Evolutionary conservation across 345 rosid species (phyloP).

Genomic region (Draba incana): DNA sequence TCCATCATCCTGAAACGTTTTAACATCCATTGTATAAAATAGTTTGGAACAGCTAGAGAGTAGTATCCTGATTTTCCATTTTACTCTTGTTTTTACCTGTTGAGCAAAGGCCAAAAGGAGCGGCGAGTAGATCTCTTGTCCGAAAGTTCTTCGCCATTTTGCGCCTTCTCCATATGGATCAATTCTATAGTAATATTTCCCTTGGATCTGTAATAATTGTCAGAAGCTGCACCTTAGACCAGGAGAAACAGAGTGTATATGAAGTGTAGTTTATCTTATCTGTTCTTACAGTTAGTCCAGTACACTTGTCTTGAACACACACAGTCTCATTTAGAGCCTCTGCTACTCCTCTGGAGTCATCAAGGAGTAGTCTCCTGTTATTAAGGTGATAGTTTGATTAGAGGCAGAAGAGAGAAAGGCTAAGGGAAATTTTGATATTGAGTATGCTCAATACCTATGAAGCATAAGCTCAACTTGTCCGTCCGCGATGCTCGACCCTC

Average conservation of each 20-base stretch:
- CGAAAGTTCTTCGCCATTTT: slow-evolving; percentile 89
- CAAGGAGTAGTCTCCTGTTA: slow-evolving; percentile 84
- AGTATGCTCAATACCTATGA: slow-evolving; percentile 60
- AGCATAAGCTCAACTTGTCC: slow-evolving; percentile 98
- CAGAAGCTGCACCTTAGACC: slow-evolving; percentile 25
- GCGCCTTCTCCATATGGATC: slow-evolving; percentile 93
- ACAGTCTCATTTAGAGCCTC: slow-evolving; percentile 89
- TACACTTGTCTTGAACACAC: slow-evolving; percentile 68
- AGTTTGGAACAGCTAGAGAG: slow-evolving; percentile 10
- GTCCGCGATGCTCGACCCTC: slow-evolving; percentile 87
- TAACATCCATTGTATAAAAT: slow-evolving; percentile 10
- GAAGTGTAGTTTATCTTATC: slow-evolving; percentile 1
- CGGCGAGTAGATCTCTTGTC: slow-evolving; percentile 96
- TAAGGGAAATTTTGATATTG: slow-evolving; percentile 3
- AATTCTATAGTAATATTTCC: slow-evolving; percentile 84
- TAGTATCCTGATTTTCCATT: slow-evolving; percentile 4
- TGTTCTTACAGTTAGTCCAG: slow-evolving; percentile 72
- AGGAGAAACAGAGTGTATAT: slow-evolving; percentile 18
- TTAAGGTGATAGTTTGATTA: slow-evolving; percentile 31
- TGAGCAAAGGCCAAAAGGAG: slow-evolving; percentile 81
- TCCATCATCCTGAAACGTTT: slow-evolving; percentile 61
- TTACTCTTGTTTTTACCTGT: slow-evolving; percentile 52
- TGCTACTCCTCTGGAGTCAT: slow-evolving; percentile 89
- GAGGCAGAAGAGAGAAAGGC: slow-evolving; percentile 6
- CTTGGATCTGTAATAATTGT: slow-evolving; percentile 66